A percentile compares a stretch with the other conserved stretches of the same genome.
These are phyloP conservation scores for Clavispora fructus DNA, from an alignment of 805 yeast genomes.

Conservation along the genomic window DNA sequence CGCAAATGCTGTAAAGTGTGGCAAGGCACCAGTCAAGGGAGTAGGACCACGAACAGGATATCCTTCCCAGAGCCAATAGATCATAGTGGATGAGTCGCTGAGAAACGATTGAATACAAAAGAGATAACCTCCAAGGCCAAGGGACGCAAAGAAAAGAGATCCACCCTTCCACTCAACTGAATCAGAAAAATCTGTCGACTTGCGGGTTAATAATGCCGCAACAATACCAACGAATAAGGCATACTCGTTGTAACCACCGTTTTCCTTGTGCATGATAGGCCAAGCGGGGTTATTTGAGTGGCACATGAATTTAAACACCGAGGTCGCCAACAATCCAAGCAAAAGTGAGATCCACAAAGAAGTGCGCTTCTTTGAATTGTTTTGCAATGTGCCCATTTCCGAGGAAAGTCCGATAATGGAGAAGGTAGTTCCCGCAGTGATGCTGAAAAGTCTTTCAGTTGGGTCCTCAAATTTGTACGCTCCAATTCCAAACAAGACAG, in stretches of 20 bases:
- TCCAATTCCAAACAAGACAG: slow-evolving; percentile 67
- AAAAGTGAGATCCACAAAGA: slow-evolving; percentile 54
- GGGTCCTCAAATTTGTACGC: slow-evolving; percentile 69
- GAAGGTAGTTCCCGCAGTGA: slow-evolving; percentile 63
- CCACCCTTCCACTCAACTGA: slow-evolving; percentile 29
- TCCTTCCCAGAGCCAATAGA: slow-evolving; percentile 97
- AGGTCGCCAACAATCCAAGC: slow-evolving; percentile 68
- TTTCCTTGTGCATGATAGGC: slow-evolving; percentile 84
- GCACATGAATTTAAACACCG: slow-evolving; percentile 67
- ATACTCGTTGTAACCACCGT: slow-evolving; percentile 79
- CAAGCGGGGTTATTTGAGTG: slow-evolving; percentile 91
- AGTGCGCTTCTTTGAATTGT: slow-evolving; percentile 26
- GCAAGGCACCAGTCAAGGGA: slow-evolving; percentile 78
- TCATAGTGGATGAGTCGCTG: slow-evolving; percentile 79
- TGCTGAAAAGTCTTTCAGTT: slow-evolving; percentile 57
- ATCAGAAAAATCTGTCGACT: neutral
- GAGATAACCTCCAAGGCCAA: slow-evolving; percentile 73
- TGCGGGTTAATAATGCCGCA: slow-evolving; percentile 60
- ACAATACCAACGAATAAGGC: slow-evolving; percentile 62
- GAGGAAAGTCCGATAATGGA: slow-evolving; percentile 54
- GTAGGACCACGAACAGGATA: slow-evolving; percentile 82
- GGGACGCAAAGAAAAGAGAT: slow-evolving; percentile 45
- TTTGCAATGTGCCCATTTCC: slow-evolving; percentile 39
- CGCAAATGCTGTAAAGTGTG: slow-evolving; percentile 55
- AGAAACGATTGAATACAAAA: slow-evolving; percentile 70